These are phyloP conservation scores for Lophium mytilinum DNA, from an alignment of 495 filamentous ascomycete genomes.

Conservation along the genomic window DNA sequence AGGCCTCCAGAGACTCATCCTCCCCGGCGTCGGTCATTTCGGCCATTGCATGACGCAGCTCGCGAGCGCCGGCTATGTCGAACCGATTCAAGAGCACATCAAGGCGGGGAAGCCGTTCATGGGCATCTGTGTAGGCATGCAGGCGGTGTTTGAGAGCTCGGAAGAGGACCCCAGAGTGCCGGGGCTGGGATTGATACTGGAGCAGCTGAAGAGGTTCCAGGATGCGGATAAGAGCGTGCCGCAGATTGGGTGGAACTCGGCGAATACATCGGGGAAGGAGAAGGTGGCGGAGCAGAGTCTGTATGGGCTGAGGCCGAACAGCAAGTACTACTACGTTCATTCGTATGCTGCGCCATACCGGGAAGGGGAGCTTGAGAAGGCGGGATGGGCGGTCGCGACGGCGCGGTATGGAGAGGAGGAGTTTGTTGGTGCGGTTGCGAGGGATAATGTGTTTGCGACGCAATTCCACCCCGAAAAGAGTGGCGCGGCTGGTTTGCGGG, in stretches of 20 bases:
- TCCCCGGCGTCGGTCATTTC: conserved; percentile 95
- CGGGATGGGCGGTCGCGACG: conserved; percentile 84
- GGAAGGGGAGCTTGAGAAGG: conserved; percentile 58
- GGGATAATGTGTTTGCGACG: conserved; percentile 76
- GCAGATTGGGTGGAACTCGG: conserved; percentile 97
- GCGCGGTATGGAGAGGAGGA: conserved; percentile 80
- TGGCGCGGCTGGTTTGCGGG: conserved; percentile 74
- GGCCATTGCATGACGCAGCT: conserved; percentile 89
- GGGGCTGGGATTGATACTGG: conserved; percentile 68
- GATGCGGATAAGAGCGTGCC: conserved; percentile 77
- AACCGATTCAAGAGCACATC: conserved; percentile 72
- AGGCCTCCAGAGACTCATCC: conserved; percentile 63
- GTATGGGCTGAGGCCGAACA: conserved; percentile 66
- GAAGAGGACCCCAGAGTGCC: conserved; percentile 61
- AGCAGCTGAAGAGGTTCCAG: conserved; percentile 65
- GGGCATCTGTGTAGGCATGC: conserved; percentile 93
- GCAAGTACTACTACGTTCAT: conserved; percentile 98
- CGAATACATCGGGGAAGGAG: conserved; percentile 45
- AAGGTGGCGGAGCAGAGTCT: conserved; percentile 44
- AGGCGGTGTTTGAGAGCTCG: conserved; percentile 81
- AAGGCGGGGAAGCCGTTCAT: conserved; percentile 88
- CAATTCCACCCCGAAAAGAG: conserved; percentile 99
- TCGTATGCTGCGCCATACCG: conserved; percentile 78
- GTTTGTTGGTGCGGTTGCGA: conserved; percentile 85
- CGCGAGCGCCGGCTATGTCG: conserved; percentile 66